Evolutionary conservation across 1,284 basidiomycete genomes (phyloP).

Genomic region (Phellopilus nigrolimitatus): DNA sequence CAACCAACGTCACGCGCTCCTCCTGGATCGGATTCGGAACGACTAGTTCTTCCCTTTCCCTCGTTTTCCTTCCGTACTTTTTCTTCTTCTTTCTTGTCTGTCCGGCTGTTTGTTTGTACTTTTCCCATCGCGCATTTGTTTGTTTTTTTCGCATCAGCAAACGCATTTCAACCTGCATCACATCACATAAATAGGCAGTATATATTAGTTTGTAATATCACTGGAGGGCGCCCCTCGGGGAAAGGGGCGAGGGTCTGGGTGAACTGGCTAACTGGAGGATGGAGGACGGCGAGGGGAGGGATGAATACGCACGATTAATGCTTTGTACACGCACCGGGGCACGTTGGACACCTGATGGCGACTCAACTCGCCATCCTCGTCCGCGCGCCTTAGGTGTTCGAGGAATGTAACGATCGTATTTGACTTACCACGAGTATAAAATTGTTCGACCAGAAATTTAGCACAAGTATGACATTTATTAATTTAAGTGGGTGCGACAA

Average conservation of each 20-base stretch:
- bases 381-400: no score
- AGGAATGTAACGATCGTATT: no score
- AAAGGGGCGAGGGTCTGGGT: no score
- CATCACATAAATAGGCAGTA: conserved; percentile 2
- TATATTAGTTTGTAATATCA: conserved; percentile 9
- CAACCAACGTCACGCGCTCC: not conserved
- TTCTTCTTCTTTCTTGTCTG: not conserved
- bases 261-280: no score
- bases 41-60: not conserved
- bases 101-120: not conserved
- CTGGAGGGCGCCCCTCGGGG: not conserved
- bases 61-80: conserved; percentile 2
- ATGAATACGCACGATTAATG: not conserved
- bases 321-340: not conserved
- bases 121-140: not conserved
- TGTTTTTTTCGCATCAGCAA: conserved; percentile 8
- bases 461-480: no score
- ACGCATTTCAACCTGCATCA: conserved; percentile 20
- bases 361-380: conserved; percentile 16
- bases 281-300: not conserved
- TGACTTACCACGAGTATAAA: no score
- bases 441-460: no score
- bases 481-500: no score
- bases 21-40: not conserved
- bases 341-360: conserved; percentile 11